These are phyloP conservation scores for Leccinellum albellum DNA, from an alignment of 768 basidiomycete genomes.

Conservation along the genomic window DNA sequence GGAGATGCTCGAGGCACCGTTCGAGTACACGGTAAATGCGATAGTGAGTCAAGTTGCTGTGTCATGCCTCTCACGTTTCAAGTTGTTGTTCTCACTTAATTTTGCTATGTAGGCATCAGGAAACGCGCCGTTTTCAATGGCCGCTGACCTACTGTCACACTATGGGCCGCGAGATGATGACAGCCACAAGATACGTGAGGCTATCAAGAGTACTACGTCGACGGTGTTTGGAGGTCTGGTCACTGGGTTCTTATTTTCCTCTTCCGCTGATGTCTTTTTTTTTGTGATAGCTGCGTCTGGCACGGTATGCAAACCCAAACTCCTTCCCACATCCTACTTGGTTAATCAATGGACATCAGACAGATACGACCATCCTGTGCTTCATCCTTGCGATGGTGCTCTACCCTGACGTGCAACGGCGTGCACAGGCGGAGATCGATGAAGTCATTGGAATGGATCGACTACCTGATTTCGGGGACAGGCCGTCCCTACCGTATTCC, in stretches of 20 bases:
- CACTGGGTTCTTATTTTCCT: not conserved
- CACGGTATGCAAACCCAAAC: not conserved
- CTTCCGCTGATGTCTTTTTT: not conserved
- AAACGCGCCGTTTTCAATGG: not conserved
- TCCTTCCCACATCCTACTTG: not conserved
- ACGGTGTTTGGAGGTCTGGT: constrained; percentile 7
- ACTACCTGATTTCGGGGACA: constrained; percentile 25
- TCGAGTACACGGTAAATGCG: not conserved
- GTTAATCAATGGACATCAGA: constrained; percentile 3
- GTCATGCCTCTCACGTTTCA: not conserved
- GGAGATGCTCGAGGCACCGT: constrained; percentile 11
- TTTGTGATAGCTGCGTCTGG: not conserved
- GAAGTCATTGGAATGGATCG: constrained; percentile 16
- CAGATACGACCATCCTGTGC: constrained; percentile 6
- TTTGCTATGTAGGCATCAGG: not conserved
- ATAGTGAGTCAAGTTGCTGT: not conserved
- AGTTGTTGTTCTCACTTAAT: not conserved
- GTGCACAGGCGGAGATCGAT: constrained; percentile 28
- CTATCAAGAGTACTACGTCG: not conserved
- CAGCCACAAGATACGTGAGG: not conserved
- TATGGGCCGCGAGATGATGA: not conserved
- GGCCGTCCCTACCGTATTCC: constrained; percentile 23
- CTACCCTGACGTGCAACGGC: constrained; percentile 25
- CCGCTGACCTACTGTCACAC: not conserved
- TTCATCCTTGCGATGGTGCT: constrained; percentile 28